Base-by-base conservation (phyloP, 306 rosid genomes). In the Ziziphus jujuba region DNA sequence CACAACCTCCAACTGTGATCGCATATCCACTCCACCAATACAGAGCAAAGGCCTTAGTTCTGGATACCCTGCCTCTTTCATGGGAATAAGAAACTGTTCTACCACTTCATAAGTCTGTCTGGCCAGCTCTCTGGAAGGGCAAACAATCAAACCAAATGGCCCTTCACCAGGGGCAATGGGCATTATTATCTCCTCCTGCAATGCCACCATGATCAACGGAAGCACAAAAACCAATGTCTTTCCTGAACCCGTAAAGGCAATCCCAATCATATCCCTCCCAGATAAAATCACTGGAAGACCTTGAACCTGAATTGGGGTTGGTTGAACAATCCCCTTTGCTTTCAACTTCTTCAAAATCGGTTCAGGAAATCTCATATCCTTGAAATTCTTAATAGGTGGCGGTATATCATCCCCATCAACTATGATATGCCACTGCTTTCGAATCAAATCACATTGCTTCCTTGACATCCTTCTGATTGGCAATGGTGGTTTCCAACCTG, bases 281-380 rank as follows among this genome's bases (percentile, higher is more conserved):
- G 98, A 74, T 49, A 90, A 82, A 66, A 86, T 78, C 70, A 93
- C 98, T 6, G 97, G 98, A 65, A 93, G 93, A 23, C 96, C 98
- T 61, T 93, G 98, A 59, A 93, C 98, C 84, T 93, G 97, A 82
- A 93, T 90, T 0, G 97, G 98, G 0, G 98, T 93, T 0, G 98
- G 98, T 51, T 88, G 98, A 66, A 93, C 91, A 64, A 93, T 93
- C 47, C 97, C 97, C 74, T 86, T 93, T 15, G 77, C 86, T 72
- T 80, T 87, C 77, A 90, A 79, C 79, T 12, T 88, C 85, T 84
- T 90, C 83, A 93, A 70, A 79, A 90, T 60, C 1, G 96, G 91
- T 63, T 92, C 98, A 0, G 98, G 97, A 76, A 93, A 84, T 71
- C 91, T 86, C 97, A 87, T 90, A 50, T 87, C 96, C 82, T 90